Evolutionary conservation across 179 eudicot genomes (phyloP).

Genomic region (Gypsophila paniculata): DNA sequence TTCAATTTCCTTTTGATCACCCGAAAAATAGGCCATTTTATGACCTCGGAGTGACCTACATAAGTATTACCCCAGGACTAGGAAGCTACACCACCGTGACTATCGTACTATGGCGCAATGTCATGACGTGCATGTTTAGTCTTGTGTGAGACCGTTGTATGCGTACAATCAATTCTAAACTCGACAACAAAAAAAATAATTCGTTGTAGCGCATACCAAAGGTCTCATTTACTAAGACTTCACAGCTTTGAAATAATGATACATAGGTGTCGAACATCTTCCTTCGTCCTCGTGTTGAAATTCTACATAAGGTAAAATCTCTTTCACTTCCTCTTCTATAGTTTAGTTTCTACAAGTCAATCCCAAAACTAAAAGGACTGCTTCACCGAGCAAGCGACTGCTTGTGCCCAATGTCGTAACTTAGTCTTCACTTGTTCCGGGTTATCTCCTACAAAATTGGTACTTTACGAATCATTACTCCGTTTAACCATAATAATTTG

Average conservation of each 20-base stretch:
- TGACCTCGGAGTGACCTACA: not conserved
- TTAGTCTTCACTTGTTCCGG: slow-evolving; percentile 71
- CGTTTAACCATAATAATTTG: too few species aligned
- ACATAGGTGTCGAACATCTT: not conserved
- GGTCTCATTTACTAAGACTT: too few species aligned
- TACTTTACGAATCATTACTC: not conserved
- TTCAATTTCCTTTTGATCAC: not conserved
- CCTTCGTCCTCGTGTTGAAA: not conserved
- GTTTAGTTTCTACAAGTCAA: slow-evolving; percentile 9
- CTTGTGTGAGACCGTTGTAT: too few species aligned
- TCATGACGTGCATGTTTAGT: not conserved
- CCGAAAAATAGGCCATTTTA: not conserved
- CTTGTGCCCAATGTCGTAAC: slow-evolving; percentile 86
- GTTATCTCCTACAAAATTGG: slow-evolving; percentile 33
- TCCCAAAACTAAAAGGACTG: slow-evolving; percentile 39
- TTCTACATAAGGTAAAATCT: not conserved
- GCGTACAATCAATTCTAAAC: too few species aligned
- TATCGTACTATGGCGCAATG: slow-evolving; percentile 1
- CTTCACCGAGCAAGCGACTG: slow-evolving; percentile 72
- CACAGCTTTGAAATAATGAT: too few species aligned
- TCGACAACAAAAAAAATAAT: too few species aligned
- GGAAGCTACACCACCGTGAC: slow-evolving; percentile 6
- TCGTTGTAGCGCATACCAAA: too few species aligned
- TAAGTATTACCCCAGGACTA: slow-evolving; percentile 6
- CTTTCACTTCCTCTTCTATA: not conserved